Base-by-base conservation (phyloP, 2,329 filamentous ascomycete genomes). In the Apiospora sp. region DNA sequence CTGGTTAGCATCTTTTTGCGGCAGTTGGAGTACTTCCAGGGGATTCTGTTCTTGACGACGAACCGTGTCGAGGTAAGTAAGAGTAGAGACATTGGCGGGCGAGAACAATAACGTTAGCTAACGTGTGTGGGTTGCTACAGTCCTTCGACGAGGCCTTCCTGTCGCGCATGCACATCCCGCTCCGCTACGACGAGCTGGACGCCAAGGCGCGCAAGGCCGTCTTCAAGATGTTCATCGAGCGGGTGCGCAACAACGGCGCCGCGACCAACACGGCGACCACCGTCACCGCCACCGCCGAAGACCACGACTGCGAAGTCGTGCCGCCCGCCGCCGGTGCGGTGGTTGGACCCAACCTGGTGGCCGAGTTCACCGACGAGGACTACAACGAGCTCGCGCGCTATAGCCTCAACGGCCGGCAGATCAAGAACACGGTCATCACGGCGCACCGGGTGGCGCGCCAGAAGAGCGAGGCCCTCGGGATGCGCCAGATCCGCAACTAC, bases 101-200 rank as follows among this genome's bases (percentile, higher is more conserved):
- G 37, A 41, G 0, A 41, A 2, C 37, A 10, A 41, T 58, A 3
- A 30, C 58, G 13, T 68, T 73, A 34, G 30, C 72, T 72, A 74
- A 79, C 71, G 22, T 34, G 14, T 0, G 12, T 0, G 2, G 1
- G 12, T 1, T 16, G 4, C 5, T 43, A 12, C 72, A 92, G 84
- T 95, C 93, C 0, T 97, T 98, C 78, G 95, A 98, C 77, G 94
- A 96, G 74, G 95, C 95, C 0, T 97, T 97, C 86, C 93, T 96
- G 80, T 94, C 91, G 13, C 90, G 95, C 34, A 97, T 97, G 74
- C 94, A 97, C 81, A 92, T 97, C 77, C 93, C 94, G 0, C 86
- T 98, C 12, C 88, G 93, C 41, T 98, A 97, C 82, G 93, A 93
- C 51, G 90, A 92, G 68, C 87, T 97, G 12, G 91, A 91, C 51